Percentiles rank a stretch among this genome's conserved stretches.
Conservation (phyloP, 2,329 filamentous ascomycete species). For the Neoascochyta sp. region DNA sequence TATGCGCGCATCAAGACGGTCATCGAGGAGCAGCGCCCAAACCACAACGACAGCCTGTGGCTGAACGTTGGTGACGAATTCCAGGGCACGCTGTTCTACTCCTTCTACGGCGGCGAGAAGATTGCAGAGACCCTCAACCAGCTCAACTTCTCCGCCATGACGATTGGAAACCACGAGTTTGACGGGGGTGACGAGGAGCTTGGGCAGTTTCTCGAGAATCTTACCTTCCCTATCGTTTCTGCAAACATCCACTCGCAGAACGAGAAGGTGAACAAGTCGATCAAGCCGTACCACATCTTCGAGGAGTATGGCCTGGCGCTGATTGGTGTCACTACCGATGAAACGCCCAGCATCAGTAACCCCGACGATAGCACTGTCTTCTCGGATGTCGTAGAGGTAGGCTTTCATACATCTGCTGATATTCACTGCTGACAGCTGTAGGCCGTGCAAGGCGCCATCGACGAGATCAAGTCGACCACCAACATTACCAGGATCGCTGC, state of each 20-base stretch:
- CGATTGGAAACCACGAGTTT: conserved; percentile 61
- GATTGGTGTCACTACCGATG: conserved; percentile 62
- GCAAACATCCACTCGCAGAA: conserved; percentile 62
- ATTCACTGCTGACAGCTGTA: conserved; percentile 1
- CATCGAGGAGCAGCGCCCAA: conserved; percentile 54
- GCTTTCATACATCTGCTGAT: not conserved
- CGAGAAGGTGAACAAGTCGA: conserved; percentile 56
- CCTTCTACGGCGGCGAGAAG: conserved; percentile 64
- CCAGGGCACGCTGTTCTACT: conserved; percentile 65
- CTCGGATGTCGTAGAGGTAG: conserved; percentile 49
- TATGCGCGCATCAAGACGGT: conserved; percentile 62
- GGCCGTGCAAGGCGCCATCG: conserved; percentile 59
- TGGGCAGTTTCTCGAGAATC: conserved; percentile 58
- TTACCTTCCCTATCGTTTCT: conserved; percentile 62
- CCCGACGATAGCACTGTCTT: conserved; percentile 59
- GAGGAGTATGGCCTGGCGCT: conserved; percentile 58
- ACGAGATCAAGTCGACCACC: conserved; percentile 59
- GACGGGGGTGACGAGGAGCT: conserved; percentile 62
- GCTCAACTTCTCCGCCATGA: conserved; percentile 65
- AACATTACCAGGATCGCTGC: conserved; percentile 63
- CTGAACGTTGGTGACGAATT: conserved; percentile 68
- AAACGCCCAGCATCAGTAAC: conserved; percentile 56
- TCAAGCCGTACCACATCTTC: conserved; percentile 64
- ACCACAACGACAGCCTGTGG: conserved; percentile 59
- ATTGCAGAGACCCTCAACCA: conserved; percentile 64